Base-by-base conservation (phyloP, 1,284 basidiomycete genomes). In the Heterobasidion annosum region DNA sequence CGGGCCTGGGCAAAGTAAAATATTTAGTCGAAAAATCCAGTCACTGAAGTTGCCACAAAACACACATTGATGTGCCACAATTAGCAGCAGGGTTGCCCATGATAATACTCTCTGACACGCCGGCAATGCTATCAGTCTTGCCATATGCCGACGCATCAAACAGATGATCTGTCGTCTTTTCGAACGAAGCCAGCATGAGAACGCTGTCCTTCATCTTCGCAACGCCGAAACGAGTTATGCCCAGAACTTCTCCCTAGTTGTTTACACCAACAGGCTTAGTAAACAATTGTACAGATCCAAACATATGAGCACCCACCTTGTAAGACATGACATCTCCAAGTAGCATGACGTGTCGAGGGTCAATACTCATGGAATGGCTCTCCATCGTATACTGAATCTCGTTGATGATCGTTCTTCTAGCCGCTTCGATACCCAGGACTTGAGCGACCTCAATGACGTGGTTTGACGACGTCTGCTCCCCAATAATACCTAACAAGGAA, bases 121-220 rank as follows among this genome's bases (percentile, higher is more conserved):
- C 97, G 37, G 93, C 85, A 56, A 99, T 97, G 55, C 82, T 83
- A 66, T 99, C 97, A 54, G 87, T 93, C 73, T 99, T 98, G 16
- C 94, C 93, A 68, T 88, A 97, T 8, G 97, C 88, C 3, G 97
- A 91, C 1, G 97, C 97, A 65, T 99, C 95, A 71, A 99, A 99
- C 58, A 99, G 73, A 69, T 99, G 97, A 73, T 99, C 97, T 10
- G 97, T 99, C 33, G 97, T 99, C 76, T 99, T 99, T 72, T 99
- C 97, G 69, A 99, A 99, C 34, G 93, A 97, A 9, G 97, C 97
- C 64, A 99, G 77, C 97, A 99, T 99, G 63, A 99, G 81, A 1
- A 98, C 95, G 63, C 93, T 98, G 72, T 99, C 97, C 73, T 99
- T 99, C 93, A 99, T 99, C 74, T 99, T 99, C 25, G 96, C 93